Evolutionary conservation across 192 early-diverging fungal species (phyloP), one percentile per base, ranked within the genome.

Genomic region (Umbelopsis isabellina): DNA sequence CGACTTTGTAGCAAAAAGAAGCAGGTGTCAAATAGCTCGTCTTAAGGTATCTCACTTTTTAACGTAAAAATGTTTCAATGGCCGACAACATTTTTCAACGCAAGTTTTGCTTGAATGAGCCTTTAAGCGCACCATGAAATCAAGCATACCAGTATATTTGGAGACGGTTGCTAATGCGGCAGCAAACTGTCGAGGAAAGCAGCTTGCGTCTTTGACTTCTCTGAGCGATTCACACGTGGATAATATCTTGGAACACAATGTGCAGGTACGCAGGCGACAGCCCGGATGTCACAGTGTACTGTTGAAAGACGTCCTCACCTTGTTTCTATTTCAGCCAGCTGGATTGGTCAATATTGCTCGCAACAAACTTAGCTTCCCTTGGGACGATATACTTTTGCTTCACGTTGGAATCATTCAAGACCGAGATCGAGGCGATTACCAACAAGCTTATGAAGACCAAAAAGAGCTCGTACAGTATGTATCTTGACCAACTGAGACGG

Each of bases 391-490:
- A 1, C 69, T 79, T 2, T 33, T 72, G 15, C 49, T 69, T 1
- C 83, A 87, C 70, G 44, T 85, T 2, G 75, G 73, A 52, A 82
- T 79, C 4, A 55, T 80, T 27, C 48, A 70, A 35, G 66, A 47
- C 3, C 46, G 74, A 15, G 27, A 74, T 10, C 61, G 69, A 47
- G 72, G 64, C 2, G 75, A 83, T 48, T 82, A 66, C 73, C 33
- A 69, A 9, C 49, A 66, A 20, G 87, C 84, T 1, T 85, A 77
- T 68, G 68, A 72, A n/a, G 74, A 78, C 18, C 87, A 89, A 66
- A 67, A 72, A 27, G 75, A 47, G 11, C 73, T 84, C 4, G 74
- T 83, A 13, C 51, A 75, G 87, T 89, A 80, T 68, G 80, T 69
- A 15, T 18, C 13, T 64, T 22, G 46, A 21, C 37, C 11, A 55